phyloP scores from a whole-genome alignment of 2,329 filamentous ascomycete species.

The Scytalidium lignicola region DNA sequence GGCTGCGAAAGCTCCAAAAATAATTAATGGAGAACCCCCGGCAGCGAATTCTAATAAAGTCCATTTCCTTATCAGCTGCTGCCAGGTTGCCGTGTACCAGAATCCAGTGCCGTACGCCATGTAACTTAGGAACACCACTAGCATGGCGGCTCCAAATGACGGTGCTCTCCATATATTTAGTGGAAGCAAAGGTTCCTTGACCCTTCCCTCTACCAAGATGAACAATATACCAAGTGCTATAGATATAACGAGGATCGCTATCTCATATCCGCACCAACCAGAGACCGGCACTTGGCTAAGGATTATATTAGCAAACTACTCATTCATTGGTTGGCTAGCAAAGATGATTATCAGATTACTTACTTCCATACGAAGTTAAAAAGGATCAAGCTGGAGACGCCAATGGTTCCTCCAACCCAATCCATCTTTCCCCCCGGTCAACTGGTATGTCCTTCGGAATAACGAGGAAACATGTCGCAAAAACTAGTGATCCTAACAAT shows the following conservation, averaged over 20 bases:
- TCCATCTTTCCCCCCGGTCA: slow-evolving; percentile 37
- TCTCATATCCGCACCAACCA: slow-evolving; percentile 16
- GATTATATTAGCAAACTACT: too few relatives aligned
- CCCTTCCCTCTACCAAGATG: slow-evolving; percentile 12
- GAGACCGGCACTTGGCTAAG: slow-evolving; percentile 17
- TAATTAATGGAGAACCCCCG: slow-evolving; percentile 36
- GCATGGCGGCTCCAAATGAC: slow-evolving; percentile 13
- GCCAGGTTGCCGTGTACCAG: slow-evolving; percentile 44
- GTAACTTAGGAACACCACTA: slow-evolving; percentile 12
- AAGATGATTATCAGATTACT: neutral
- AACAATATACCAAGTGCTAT: slow-evolving; percentile 10
- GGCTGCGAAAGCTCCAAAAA: slow-evolving; percentile 34
- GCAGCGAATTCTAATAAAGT: slow-evolving; percentile 34
- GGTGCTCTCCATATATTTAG: slow-evolving; percentile 19
- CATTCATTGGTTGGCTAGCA: too few relatives aligned
- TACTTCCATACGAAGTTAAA: slow-evolving; percentile 50
- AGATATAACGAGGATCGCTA: slow-evolving; percentile 10
- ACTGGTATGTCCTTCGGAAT: too few relatives aligned
- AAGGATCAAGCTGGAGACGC: slow-evolving; percentile 34
- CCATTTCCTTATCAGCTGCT: slow-evolving; percentile 37
- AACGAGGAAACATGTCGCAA: too few relatives aligned
- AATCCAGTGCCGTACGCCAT: slow-evolving; percentile 34
- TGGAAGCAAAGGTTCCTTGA: slow-evolving; percentile 16
- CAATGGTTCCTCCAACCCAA: slow-evolving; percentile 35
- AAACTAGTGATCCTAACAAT: too few relatives aligned